Evolutionary conservation across 208 protist species (phyloP).

Genomic region (Leishmania arabica): DNA sequence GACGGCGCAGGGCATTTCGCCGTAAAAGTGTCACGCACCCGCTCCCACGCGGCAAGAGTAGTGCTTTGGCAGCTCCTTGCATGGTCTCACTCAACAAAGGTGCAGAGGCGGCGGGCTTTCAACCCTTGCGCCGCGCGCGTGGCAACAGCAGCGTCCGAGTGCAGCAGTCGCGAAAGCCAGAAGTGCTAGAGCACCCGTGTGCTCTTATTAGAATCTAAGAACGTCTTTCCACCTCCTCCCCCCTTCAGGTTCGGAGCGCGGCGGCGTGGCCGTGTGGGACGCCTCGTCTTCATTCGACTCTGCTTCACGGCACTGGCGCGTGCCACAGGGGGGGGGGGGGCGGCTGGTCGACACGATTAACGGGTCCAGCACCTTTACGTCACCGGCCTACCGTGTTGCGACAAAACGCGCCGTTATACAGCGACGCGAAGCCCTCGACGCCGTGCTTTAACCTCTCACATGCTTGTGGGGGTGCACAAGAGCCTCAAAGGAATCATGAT

Average conservation of each 20-base stretch:
- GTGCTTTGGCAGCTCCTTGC: not conserved
- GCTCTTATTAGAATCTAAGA: not conserved
- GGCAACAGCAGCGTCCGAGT: not conserved
- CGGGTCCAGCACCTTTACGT: not conserved
- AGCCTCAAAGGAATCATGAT: slow-evolving; percentile 7
- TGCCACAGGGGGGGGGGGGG: not conserved
- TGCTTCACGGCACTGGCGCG: not conserved
- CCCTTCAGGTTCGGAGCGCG: not conserved
- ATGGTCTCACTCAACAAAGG: not conserved
- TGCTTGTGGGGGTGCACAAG: slow-evolving; percentile 14
- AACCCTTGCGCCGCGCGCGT: not conserved
- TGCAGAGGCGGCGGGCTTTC: not conserved
- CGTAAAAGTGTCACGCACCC: not conserved
- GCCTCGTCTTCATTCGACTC: not conserved
- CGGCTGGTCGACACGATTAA: slow-evolving; percentile 2
- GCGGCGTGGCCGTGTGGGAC: not conserved
- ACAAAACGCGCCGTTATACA: not conserved
- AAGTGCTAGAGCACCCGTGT: not conserved
- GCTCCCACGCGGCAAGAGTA: not conserved
- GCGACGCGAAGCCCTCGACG: not conserved
- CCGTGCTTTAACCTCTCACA: slow-evolving; percentile 8
- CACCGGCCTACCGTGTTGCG: too few relatives aligned
- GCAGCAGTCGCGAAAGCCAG: not conserved
- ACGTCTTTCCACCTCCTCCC: too few relatives aligned
- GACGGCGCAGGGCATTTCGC: too few relatives aligned